Conservation (phyloP, 2,329 filamentous ascomycete species). For the Talaromyces verruculosus region DNA sequence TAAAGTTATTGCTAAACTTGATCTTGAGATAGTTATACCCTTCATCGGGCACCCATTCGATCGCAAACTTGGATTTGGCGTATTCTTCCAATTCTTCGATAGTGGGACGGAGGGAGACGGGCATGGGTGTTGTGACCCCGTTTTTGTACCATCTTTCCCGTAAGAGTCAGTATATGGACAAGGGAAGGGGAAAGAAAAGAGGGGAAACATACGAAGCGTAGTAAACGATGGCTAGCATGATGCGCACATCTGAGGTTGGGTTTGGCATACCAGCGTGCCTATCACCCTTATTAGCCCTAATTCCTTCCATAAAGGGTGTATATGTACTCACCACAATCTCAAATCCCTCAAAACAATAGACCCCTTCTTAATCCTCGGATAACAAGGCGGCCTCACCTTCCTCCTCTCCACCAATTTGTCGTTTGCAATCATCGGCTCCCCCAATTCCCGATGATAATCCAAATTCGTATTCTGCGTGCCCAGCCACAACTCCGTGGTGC, state of each 20-base stretch:
- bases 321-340: constrained; percentile 27
- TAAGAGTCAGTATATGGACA: background rate
- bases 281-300: background rate
- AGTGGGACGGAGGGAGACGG: background rate
- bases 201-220: background rate
- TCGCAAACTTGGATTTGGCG: background rate
- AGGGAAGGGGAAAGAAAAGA: too few relatives aligned
- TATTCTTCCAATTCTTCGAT: background rate
- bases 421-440: constrained; percentile 9
- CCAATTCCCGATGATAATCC: constrained; percentile 9
- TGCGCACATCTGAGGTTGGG: constrained; percentile 27
- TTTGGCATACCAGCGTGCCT: constrained; percentile 38
- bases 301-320: background rate
- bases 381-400: constrained; percentile 31
- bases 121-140: background rate
- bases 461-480: constrained; percentile 14
- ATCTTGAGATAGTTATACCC: background rate
- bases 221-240: constrained; percentile 24
- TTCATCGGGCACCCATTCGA: background rate
- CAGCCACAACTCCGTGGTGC: constrained; percentile 12
- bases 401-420: constrained; percentile 25
- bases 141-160: background rate
- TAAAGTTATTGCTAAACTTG: constrained; percentile 17
- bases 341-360: constrained; percentile 35
- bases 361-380: constrained; percentile 27